These are phyloP conservation scores for Thelonectria discophora DNA, from an alignment of 2,329 filamentous ascomycete genomes.

Conservation along the genomic window DNA sequence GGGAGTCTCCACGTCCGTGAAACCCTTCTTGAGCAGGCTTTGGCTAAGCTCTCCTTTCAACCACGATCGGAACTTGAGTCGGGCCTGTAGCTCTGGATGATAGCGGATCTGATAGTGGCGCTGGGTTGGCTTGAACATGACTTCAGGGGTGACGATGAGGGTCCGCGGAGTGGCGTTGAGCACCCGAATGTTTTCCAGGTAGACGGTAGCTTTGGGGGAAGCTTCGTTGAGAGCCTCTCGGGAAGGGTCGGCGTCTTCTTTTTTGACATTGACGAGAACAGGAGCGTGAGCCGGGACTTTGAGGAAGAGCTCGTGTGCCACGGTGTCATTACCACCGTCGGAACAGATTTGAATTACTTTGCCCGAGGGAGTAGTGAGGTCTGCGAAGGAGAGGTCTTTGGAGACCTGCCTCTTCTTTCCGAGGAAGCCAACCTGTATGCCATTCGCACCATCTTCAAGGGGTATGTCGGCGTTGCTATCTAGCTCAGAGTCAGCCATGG, in stretches of 20 bases:
- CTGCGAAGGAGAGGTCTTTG: slow-evolving; percentile 75
- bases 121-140: slow-evolving; percentile 76
- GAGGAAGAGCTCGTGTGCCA: slow-evolving; percentile 54
- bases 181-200: slow-evolving; percentile 65
- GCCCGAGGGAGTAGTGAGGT: slow-evolving; percentile 53
- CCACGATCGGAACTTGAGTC: slow-evolving; percentile 75
- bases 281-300: slow-evolving; percentile 61
- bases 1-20: slow-evolving; percentile 88
- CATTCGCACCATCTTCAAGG: slow-evolving; percentile 27
- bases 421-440: slow-evolving; percentile 68
- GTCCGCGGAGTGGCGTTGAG: slow-evolving; percentile 60
- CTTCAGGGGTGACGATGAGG: slow-evolving; percentile 78
- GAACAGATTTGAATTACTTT: slow-evolving; percentile 57
- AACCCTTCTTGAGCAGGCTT: slow-evolving; percentile 64
- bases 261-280: slow-evolving; percentile 57
- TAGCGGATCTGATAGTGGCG: slow-evolving; percentile 89
- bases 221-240: slow-evolving; percentile 34
- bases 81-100: slow-evolving; percentile 69
- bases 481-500: slow-evolving; percentile 24
- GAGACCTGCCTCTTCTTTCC: slow-evolving; percentile 73
- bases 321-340: slow-evolving; percentile 49
- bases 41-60: slow-evolving; percentile 63
- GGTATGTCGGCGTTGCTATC: slow-evolving; percentile 42
- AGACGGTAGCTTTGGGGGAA: slow-evolving; percentile 61
- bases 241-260: slow-evolving; percentile 37